Conservation (phyloP, 352 stramenopile genomes). For the Pythium dissotocum region DNA sequence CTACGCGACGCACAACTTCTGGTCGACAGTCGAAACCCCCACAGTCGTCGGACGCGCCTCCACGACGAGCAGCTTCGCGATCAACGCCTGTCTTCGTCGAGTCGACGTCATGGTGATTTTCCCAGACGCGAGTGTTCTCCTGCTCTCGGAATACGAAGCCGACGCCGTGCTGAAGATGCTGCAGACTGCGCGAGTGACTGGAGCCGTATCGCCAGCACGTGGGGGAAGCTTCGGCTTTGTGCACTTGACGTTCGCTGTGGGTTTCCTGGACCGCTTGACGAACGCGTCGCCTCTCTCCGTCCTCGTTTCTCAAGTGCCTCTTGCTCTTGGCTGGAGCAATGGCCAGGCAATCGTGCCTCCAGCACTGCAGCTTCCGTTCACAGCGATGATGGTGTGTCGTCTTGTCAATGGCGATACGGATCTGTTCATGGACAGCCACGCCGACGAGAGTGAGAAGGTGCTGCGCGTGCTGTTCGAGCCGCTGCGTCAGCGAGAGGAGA, state of each 20-base stretch:
- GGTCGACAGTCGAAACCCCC: slow-evolving; percentile 20
- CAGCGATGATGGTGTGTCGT: not conserved
- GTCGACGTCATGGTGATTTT: slow-evolving; percentile 45
- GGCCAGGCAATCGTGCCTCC: not conserved
- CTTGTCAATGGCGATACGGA: slow-evolving; percentile 13
- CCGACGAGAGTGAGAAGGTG: not conserved
- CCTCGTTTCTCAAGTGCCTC: not conserved
- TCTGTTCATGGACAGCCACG: slow-evolving; percentile 8
- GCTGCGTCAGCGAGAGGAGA: slow-evolving; percentile 4
- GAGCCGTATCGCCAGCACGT: not conserved
- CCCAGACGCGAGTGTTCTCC: slow-evolving; percentile 33
- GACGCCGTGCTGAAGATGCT: slow-evolving; percentile 44
- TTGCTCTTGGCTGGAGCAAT: not conserved
- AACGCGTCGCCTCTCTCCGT: not conserved
- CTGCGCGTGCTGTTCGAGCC: slow-evolving; percentile 1
- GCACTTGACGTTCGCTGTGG: slow-evolving; percentile 8
- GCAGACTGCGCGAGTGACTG: not conserved
- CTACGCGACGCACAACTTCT: slow-evolving; percentile 52
- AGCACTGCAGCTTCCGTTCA: not conserved
- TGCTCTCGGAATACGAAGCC: slow-evolving; percentile 43
- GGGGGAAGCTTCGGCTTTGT: slow-evolving; percentile 6
- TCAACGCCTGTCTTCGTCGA: slow-evolving; percentile 18
- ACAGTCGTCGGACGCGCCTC: not conserved
- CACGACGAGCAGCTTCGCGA: not conserved
- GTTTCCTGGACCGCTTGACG: not conserved